These are phyloP conservation scores for Penicillium cataractarum DNA, from an alignment of 495 filamentous ascomycete species.

Conservation along the genomic window DNA sequence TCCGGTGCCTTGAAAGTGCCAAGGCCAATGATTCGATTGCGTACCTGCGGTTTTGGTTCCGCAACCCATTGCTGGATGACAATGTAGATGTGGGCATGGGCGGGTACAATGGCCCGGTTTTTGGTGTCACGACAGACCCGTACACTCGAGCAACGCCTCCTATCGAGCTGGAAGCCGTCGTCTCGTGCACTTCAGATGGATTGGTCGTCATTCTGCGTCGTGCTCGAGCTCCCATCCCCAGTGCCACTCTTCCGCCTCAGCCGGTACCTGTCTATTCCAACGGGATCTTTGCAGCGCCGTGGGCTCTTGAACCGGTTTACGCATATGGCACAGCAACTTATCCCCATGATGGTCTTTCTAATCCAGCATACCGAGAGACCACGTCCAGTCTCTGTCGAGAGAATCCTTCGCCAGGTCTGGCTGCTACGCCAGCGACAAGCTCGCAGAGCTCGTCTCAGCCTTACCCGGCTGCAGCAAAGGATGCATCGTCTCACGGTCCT, in stretches of 20 bases:
- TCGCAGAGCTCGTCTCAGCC: neutral
- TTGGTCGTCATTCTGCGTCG: slow-evolving; percentile 81
- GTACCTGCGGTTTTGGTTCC: slow-evolving; percentile 87
- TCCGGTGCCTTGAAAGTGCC: slow-evolving; percentile 77
- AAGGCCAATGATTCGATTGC: slow-evolving; percentile 95
- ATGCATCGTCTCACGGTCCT: slow-evolving; percentile 44
- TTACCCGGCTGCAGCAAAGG: slow-evolving; percentile 4
- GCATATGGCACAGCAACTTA: slow-evolving; percentile 29
- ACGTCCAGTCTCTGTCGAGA: slow-evolving; percentile 20
- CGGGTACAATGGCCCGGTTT: slow-evolving; percentile 3
- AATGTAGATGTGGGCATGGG: slow-evolving; percentile 25
- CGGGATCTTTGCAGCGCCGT: slow-evolving; percentile 78
- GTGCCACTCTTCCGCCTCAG: slow-evolving; percentile 42
- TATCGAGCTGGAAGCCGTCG: slow-evolving; percentile 81
- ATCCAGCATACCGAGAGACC: slow-evolving; percentile 10
- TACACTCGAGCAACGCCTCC: slow-evolving; percentile 13
- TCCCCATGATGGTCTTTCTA: slow-evolving; percentile 4
- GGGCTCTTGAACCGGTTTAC: slow-evolving; percentile 66
- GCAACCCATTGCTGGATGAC: slow-evolving; percentile 65
- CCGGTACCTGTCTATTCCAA: slow-evolving; percentile 49
- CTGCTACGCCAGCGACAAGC: slow-evolving; percentile 13
- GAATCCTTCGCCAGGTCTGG: slow-evolving; percentile 1
- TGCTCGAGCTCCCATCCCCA: slow-evolving; percentile 71
- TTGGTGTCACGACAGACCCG: neutral
- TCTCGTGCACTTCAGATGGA: slow-evolving; percentile 89